Percentiles rank a stretch among this genome's conserved stretches.
Conservation (phyloP, 2,329 filamentous ascomycete species). For the Colletotrichum incanum region DNA sequence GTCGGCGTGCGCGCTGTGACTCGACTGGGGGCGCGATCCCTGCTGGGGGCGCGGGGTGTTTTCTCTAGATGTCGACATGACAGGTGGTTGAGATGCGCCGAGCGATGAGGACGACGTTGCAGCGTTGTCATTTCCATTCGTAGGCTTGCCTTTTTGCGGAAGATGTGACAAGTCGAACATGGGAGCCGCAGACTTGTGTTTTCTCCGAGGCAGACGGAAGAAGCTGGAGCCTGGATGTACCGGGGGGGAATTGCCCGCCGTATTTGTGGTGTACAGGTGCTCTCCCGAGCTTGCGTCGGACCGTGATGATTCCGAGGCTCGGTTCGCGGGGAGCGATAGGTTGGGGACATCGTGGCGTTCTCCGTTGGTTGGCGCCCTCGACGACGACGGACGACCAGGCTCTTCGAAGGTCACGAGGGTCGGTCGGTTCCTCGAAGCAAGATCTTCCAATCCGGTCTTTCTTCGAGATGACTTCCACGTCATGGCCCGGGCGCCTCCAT, state of each 20-base stretch:
- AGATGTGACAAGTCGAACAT: slow-evolving; percentile 90
- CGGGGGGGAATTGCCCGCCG: slow-evolving; percentile 64
- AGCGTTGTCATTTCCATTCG: slow-evolving; percentile 50
- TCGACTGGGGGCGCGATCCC: slow-evolving; percentile 40
- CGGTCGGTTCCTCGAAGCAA: slow-evolving; percentile 49
- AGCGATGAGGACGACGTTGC: slow-evolving; percentile 62
- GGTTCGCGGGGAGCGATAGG: slow-evolving; percentile 26
- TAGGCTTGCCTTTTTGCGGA: slow-evolving; percentile 77
- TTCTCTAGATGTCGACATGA: slow-evolving; percentile 25
- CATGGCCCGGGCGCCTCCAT: slow-evolving; percentile 42
- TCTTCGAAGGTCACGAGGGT: slow-evolving; percentile 69
- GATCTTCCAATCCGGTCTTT: slow-evolving; percentile 50
- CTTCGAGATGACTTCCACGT: slow-evolving; percentile 57
- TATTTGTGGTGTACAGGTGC: slow-evolving; percentile 73
- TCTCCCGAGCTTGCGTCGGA: slow-evolving; percentile 89
- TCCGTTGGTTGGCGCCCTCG: slow-evolving; percentile 49
- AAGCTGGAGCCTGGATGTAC: slow-evolving; percentile 79
- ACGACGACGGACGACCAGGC: slow-evolving; percentile 63
- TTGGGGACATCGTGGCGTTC: slow-evolving; percentile 31
- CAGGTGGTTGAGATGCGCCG: slow-evolving; percentile 44
- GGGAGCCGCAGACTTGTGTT: slow-evolving; percentile 80
- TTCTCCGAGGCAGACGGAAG: slow-evolving; percentile 85
- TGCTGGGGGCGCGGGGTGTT: slow-evolving; percentile 32
- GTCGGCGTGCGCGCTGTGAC: slow-evolving; percentile 38
- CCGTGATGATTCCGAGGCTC: slow-evolving; percentile 80